Evolutionary conservation across 768 basidiomycete genomes (phyloP).

Genomic region (Boletus edulis): DNA sequence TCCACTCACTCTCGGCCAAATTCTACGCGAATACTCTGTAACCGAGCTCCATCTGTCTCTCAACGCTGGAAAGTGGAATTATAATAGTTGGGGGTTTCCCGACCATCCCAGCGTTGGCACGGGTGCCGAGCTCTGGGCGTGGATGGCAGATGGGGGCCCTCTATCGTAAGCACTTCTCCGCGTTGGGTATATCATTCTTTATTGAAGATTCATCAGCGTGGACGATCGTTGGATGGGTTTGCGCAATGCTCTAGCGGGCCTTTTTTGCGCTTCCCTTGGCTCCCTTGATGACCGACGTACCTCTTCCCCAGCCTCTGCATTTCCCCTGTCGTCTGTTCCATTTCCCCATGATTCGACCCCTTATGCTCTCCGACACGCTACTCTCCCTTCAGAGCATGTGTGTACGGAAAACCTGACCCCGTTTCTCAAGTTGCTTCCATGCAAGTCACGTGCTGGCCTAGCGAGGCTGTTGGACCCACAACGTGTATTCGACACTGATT

Average conservation of each 20-base stretch:
- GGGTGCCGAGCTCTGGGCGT: conserved; percentile 89
- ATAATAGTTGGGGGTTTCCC: conserved; percentile 80
- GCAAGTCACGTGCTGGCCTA: conserved; percentile 85
- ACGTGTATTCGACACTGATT: conserved; percentile 82
- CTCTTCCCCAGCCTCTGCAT: conserved; percentile 60
- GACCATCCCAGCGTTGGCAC: conserved; percentile 72
- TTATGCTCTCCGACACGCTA: conserved; percentile 70
- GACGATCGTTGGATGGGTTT: conserved; percentile 82
- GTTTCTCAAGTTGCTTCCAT: conserved; percentile 91
- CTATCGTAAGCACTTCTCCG: conserved; percentile 42
- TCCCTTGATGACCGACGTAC: conserved; percentile 74
- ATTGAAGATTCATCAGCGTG: conserved; percentile 40
- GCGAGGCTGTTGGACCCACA: conserved; percentile 83
- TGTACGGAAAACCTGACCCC: conserved; percentile 98
- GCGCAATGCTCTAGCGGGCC: conserved; percentile 84
- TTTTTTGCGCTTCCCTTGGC: conserved; percentile 93
- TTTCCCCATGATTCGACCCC: conserved; percentile 34
- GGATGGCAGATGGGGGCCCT: conserved; percentile 71
- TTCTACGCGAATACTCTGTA: conserved; percentile 80
- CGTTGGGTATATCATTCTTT: not conserved
- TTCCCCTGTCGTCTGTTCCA: conserved; percentile 61
- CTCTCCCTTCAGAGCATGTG: conserved; percentile 80
- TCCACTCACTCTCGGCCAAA: conserved; percentile 83
- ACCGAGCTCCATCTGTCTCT: conserved; percentile 87
- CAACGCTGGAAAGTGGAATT: conserved; percentile 92